Conservation (phyloP, 2,329 filamentous ascomycete species). For the Sclerotinia subarctica region DNA sequence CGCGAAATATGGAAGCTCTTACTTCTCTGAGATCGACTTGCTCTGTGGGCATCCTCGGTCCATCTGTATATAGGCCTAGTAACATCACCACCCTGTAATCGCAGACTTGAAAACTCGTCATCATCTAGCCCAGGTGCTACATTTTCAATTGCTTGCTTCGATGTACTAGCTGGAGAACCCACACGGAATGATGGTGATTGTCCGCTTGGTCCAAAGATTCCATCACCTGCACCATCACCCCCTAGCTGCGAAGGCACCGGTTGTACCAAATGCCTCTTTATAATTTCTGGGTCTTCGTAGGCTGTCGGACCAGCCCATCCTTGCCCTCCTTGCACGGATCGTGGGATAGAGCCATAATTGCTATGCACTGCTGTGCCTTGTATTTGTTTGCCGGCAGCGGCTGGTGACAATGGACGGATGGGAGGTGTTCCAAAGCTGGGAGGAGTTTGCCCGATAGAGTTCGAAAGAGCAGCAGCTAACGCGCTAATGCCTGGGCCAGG, state of each 20-base stretch:
- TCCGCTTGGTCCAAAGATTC: slow-evolving; percentile 29
- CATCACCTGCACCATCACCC: slow-evolving; percentile 27
- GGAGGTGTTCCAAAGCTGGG: slow-evolving; percentile 67
- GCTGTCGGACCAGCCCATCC: slow-evolving; percentile 52
- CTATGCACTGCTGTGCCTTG: slow-evolving; percentile 52
- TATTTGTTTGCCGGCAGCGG: slow-evolving; percentile 44
- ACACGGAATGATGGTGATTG: slow-evolving; percentile 41
- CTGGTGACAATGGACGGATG: slow-evolving; percentile 56
- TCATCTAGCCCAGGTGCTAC: slow-evolving; percentile 48
- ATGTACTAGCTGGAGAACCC: slow-evolving; percentile 37
- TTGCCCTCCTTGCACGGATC: slow-evolving; percentile 42
- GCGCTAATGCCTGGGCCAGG: slow-evolving; percentile 82
- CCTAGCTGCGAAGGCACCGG: slow-evolving; percentile 51
- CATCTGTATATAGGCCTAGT: slow-evolving; percentile 95
- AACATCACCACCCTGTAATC: slow-evolving; percentile 89
- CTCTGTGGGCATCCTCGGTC: slow-evolving; percentile 78
- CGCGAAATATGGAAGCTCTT: slow-evolving; percentile 81
- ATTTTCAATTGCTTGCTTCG: slow-evolving; percentile 36
- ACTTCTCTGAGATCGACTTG: slow-evolving; percentile 67
- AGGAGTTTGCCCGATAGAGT: slow-evolving; percentile 67
- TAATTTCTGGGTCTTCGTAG: slow-evolving; percentile 85
- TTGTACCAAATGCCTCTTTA: slow-evolving; percentile 83
- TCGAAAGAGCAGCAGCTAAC: slow-evolving; percentile 80
- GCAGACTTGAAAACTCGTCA: slow-evolving; percentile 90
- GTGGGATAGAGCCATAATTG: slow-evolving; percentile 76